A percentile compares a stretch with the other conserved stretches of the same genome.
Conservation (phyloP, 495 filamentous ascomycete species). For the Penicillium angulare region DNA sequence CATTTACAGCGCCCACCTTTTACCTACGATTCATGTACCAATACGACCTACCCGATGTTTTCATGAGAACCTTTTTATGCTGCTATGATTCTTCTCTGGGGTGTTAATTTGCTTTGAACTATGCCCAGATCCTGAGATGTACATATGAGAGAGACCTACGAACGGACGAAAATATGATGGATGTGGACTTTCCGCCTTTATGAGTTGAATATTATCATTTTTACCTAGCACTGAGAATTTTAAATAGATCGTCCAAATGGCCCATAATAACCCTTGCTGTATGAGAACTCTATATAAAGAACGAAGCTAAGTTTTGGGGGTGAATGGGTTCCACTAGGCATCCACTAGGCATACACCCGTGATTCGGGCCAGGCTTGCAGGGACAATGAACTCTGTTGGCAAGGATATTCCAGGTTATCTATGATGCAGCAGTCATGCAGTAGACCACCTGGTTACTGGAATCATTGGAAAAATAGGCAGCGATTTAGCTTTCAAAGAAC, state of each 20-base stretch:
- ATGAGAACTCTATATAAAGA: neutral
- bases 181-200: no score
- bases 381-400: conserved; percentile 20
- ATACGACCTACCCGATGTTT: conserved; percentile 28
- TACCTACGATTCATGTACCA: conserved; percentile 33
- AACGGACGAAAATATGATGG: conserved; percentile 10
- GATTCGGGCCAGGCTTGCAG: conserved; percentile 19
- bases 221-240: no score
- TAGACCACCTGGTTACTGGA: neutral
- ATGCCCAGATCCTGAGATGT: conserved; percentile 23
- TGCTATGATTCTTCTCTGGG: conserved; percentile 14
- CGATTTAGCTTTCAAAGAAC: no score
- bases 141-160: conserved; percentile 27
- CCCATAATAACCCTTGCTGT: neutral
- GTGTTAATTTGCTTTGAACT: conserved; percentile 12
- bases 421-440: neutral
- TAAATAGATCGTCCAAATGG: neutral
- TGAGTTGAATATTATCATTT: no score
- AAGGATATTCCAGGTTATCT: conserved; percentile 9
- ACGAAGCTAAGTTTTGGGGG: neutral
- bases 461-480: no score
- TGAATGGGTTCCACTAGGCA: conserved; percentile 3
- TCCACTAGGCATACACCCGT: conserved; percentile 15
- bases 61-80: conserved; percentile 15
- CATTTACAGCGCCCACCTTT: conserved; percentile 30